These are phyloP conservation scores for Didymella keratinophila DNA, from an alignment of 2,329 filamentous ascomycete species.

Conservation along the genomic window DNA sequence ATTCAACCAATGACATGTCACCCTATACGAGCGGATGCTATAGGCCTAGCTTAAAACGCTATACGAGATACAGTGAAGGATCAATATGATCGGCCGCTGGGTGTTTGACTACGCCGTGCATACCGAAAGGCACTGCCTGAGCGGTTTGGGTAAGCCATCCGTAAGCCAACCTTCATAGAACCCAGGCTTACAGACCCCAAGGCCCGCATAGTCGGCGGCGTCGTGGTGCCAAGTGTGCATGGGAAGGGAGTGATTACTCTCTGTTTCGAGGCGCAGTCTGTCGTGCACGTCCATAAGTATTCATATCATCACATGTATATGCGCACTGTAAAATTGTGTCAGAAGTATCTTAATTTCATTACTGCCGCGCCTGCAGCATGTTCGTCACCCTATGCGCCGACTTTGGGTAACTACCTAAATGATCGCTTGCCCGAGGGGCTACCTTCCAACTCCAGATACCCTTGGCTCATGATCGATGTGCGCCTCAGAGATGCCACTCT, in stretches of 20 bases:
- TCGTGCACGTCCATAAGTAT: too few species aligned
- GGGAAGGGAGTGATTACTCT: too few species aligned
- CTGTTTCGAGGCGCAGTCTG: too few species aligned
- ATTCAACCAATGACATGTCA: neutral
- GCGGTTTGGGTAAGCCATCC: neutral
- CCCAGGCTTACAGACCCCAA: too few species aligned
- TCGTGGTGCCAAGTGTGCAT: too few species aligned
- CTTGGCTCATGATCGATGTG: neutral
- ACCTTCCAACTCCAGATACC: constrained; percentile 1
- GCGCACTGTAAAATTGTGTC: too few species aligned
- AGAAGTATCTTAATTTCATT: neutral
- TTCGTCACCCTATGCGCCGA: constrained; percentile 1
- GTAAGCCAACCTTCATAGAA: too few species aligned
- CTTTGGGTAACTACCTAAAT: constrained; percentile 8
- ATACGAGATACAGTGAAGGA: neutral
- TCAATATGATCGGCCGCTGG: neutral
- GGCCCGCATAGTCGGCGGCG: too few species aligned
- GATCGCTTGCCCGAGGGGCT: neutral
- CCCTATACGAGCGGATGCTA: neutral
- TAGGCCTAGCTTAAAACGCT: neutral
- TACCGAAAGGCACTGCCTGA: neutral
- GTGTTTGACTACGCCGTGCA: neutral
- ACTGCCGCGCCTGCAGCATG: constrained; percentile 4
- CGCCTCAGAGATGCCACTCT: constrained; percentile 9
- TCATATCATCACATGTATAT: too few species aligned